Base-by-base conservation (phyloP, 2,329 filamentous ascomycete genomes). In the Microdochium paspali region DNA sequence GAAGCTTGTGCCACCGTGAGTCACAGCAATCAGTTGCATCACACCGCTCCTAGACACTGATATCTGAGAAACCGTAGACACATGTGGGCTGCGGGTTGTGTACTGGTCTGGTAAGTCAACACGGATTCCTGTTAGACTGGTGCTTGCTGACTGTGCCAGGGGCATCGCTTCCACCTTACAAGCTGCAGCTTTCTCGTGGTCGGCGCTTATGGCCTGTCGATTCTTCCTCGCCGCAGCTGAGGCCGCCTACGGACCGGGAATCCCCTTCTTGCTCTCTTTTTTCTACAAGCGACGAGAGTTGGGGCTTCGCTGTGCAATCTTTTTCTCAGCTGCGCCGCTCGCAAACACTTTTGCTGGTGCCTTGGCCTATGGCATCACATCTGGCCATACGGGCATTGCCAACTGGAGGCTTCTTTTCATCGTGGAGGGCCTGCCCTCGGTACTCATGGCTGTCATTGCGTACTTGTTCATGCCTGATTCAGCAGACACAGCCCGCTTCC, bases 341-440 rank as follows among this genome's bases (percentile, higher is more conserved):
- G 83, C 83, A 3, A 86, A 81, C 44, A 82, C 79, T 4, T 87
- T 87, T 56, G 80, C 82, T 0, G 82, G 83, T 2, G 82, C 82
- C 2, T 63, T 85, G 7, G 82, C 82, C 2, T 85, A 84, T 51
- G 80, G 77, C 0, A 85, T 87, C 53, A 86, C 82, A 0, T 81
- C 76, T 5, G 78, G 80, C 7, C 69, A 75, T 54, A 68, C 75
- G 0, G 62, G 67, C 15, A 65, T 86, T 47, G 74, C 77, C 5
- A 68, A 61, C 49, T 64, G 61, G 60, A 54, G 63, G 3, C 53
- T 62, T 0, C 53, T 65, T 24, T 65, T 65, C 46, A 50, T 65
- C 24, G 61, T 65, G 4, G 65, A 67, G 45, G 65, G 65, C 2
- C 30, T 65, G 1, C 61, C 64, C 1, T 63, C 65, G 1, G 43